Evolutionary conservation across 108 stramenopile genomes (phyloP), one percentile per base, ranked within the genome.

Genomic region (Craspedostauros australis): DNA sequence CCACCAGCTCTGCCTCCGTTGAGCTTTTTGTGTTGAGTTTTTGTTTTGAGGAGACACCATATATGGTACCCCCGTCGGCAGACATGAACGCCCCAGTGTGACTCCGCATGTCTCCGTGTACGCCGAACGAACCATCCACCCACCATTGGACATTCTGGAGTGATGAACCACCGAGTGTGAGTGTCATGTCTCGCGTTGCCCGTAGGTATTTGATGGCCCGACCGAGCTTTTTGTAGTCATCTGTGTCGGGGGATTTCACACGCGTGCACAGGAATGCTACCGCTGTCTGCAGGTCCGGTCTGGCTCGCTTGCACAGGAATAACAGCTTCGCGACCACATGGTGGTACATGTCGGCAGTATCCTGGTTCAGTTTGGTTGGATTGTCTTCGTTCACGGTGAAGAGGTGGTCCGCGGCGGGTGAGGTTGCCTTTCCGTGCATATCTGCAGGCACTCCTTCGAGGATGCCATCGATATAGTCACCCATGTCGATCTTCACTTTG

Each of bases 1-100:
- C 64, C 7, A 74, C 50, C 2, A 66, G n/a, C 39, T 74, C 72
- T 2, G 53, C 54, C 40, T 73, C 58, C 0, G 64, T 70, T 9
- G 68, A 73, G n/a, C n/a, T n/a, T n/a, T n/a, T n/a, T n/a, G n/a
- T n/a, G n/a, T n/a, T n/a, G n/a, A n/a, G n/a, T n/a, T 70, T 73
- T 48, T 78, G 76, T 43, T 56, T 52, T 0, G 46, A 62, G 5
- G 64, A 76, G 12, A 12, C 32, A 4, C 19, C 1, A 1, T 28
- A 1, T 18, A 48, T 16, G 4, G 25, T 8, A 3, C 80, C 80
- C 42, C 49, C 48, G 5, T 73, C 76, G 14, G 74, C 37, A 0
- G 66, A 38, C 54, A 73, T 20, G 15, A 31, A 26, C 5, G 18
- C 54, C 7, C 72, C 72, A 7, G 61, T 50, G 22, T 73, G 72